Conservation (phyloP, 2,329 filamentous ascomycete genomes). For the Cryphonectria naterciae region DNA sequence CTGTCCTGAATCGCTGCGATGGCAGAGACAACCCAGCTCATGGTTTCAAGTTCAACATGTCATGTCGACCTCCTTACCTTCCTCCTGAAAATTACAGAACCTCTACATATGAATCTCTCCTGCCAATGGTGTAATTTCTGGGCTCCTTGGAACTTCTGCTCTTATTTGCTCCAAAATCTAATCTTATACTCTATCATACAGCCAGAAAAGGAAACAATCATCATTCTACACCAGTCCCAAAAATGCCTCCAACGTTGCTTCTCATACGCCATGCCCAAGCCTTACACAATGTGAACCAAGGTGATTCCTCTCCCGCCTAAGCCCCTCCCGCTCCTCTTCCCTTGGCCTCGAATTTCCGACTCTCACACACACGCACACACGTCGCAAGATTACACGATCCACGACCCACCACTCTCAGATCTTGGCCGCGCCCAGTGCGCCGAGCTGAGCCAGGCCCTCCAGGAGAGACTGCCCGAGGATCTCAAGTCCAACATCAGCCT, state of each 20-base stretch:
- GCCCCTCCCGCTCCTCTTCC: no score
- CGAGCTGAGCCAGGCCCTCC: constrained; percentile 47
- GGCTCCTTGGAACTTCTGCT: background rate
- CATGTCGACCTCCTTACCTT: background rate
- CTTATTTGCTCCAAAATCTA: no score
- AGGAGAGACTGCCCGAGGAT: constrained; percentile 45
- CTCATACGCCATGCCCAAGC: constrained; percentile 88
- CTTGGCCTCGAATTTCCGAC: background rate
- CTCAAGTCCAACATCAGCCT: constrained; percentile 49
- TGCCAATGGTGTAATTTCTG: background rate
- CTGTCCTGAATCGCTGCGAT: background rate
- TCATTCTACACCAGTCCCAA: constrained; percentile 44
- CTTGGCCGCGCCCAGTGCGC: constrained; percentile 55
- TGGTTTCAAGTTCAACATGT: background rate
- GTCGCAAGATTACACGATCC: constrained; percentile 51
- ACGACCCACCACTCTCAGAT: constrained; percentile 55
- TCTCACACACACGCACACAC: constrained; percentile 30
- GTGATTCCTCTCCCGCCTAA: background rate
- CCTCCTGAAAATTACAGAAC: background rate
- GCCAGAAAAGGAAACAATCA: background rate
- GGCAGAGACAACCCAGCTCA: background rate
- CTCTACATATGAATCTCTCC: background rate
- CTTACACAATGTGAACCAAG: constrained; percentile 52
- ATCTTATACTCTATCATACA: background rate
- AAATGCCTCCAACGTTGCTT: constrained; percentile 67